Base-by-base conservation (phyloP, 2,329 filamentous ascomycete genomes). In the Penicillium sp. region DNA sequence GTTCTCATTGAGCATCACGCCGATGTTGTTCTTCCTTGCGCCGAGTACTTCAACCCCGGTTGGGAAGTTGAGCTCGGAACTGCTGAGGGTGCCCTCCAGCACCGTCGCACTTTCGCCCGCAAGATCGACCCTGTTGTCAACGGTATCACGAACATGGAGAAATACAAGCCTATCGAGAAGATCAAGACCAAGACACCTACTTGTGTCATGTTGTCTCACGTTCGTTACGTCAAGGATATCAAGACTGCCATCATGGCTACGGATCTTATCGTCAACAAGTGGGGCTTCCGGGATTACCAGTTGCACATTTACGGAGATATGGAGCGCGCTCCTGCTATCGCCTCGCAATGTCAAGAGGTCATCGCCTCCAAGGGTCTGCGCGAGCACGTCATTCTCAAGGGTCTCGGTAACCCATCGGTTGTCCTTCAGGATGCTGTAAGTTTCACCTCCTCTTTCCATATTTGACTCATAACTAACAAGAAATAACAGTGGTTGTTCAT, bases 241-340 rank as follows among this genome's bases (percentile, higher is more conserved):
- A 52, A 52, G 49, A 52, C 49, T 9, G 49, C 49, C 49, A 52
- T 52, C 37, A 52, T 52, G 49, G 49, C 49, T 6, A 52, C 49
- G 5, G 49, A 52, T 52, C 37, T 52, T 3, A 52, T 52, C n/a
- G 49, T 52, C 37, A 52, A 52, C 49, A 44, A 52, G 39, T 52
- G 49, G 49, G 49, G 49, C 2, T 33, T 52, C 37, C 22, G 6
- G 10, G 49, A 52, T 26, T 52, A 52, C 49, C 27, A 45, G 26
- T 39, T 52, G 16, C 49, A 52, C 39, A 52, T 52, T 39, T 52
- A 52, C 49, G 49, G 49, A 31, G 49, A 52, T 35, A 52, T 52
- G 49, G 49, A 52, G 19, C 49, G 49, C 14, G 49, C 49, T 14
- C 49, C 49, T 19, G 49, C 49, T n/a, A 44, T 52, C 27, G 49